Evolutionary conservation across 805 yeast genomes (phyloP).

Genomic region (Saturnispora ahearnii): DNA sequence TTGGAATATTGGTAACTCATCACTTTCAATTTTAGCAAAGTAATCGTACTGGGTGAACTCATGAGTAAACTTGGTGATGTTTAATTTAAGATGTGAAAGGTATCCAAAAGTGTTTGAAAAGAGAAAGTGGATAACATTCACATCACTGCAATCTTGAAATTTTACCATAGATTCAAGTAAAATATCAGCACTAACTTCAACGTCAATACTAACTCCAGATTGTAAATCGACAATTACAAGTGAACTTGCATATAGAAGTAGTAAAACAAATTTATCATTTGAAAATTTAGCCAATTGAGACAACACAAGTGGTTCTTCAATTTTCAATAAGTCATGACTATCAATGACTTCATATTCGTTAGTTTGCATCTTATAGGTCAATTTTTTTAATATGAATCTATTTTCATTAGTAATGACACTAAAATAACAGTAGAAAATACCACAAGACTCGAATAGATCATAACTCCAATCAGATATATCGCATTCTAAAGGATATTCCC

Average conservation of each 20-base stretch:
- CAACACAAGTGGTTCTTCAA: not conserved
- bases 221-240: not conserved
- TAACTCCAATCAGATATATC: constrained; percentile 13
- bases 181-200: not conserved
- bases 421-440: constrained; percentile 2
- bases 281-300: not conserved
- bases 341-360: not conserved
- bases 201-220: not conserved
- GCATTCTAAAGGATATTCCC: constrained; percentile 11
- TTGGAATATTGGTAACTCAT: constrained; percentile 10
- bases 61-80: not conserved
- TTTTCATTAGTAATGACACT: constrained; percentile 11
- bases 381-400: constrained; percentile 5
- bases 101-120: constrained; percentile 11
- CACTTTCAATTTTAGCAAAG: constrained; percentile 3
- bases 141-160: not conserved
- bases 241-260: not conserved
- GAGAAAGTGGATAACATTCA: not conserved
- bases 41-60: constrained; percentile 8
- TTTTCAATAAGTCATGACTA: not conserved
- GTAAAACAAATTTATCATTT: not conserved
- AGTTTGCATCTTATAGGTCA: not conserved
- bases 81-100: constrained; percentile 6
- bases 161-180: constrained; percentile 7
- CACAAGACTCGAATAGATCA: not conserved